Base-by-base conservation (phyloP, 495 filamentous ascomycete species). In the Recurvomyces mirabilis region DNA sequence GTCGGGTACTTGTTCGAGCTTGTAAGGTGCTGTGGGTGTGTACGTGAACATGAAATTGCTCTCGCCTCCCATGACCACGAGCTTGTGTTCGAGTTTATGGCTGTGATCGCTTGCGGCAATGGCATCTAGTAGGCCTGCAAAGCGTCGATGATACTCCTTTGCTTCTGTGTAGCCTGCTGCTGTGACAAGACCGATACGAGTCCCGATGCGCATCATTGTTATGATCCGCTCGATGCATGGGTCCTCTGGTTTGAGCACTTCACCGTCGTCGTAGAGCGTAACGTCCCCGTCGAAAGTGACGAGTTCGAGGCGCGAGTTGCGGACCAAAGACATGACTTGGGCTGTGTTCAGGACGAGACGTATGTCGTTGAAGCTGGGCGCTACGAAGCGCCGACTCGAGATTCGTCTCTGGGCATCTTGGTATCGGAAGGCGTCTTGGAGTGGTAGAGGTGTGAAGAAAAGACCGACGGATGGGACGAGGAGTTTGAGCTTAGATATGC, bases 271-370 rank as follows among this genome's bases (percentile, higher is more conserved):
- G 61, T 96, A 96, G 28, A 98, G 75, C 5, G 93, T 98, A 11
- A 98, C 87, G 56, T 98, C 93, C 59, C 93, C 93, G 60, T 98
- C 91, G 55, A 98, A 96, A 12, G 91, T 98, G 36, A 93, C 77
- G 3, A 98, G 76, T 50, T 87, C 72, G 6, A 93, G 41, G 20
- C 72, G 71, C n/a, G 77, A 74, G 33, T 70, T 69, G 13, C 70
- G 74, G 5, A 84, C 77, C 1, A 96, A 71, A 38, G 83, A 82
- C 72, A 94, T 81, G 19, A 94, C 66, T 65, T 98, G 93, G 37
- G 91, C 87, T 21, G 91, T 87, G 66, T 96, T 98, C 51, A 98
- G 74, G 39, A 87, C 84, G 5, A 95, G 67, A 2, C 93, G 79
- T 46, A 98, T 79, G 56, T 98, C 91, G 65, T 98, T 98, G 73